phyloP scores from a whole-genome alignment of 164 flowering plant species.

The Echeveria elegans region DNA sequence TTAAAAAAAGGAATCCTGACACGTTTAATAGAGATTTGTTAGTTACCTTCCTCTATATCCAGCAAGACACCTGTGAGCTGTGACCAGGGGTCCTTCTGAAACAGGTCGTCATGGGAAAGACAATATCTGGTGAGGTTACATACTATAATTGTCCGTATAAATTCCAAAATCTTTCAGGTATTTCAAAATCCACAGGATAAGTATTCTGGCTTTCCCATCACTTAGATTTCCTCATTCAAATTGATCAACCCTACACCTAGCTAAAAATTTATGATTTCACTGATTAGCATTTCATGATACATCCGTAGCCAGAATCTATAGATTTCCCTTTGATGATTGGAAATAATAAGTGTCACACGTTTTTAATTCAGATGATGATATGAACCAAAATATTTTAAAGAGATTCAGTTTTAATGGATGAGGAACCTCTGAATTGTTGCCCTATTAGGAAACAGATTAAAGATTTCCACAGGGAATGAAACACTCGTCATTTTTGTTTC shows the following conservation, averaged over 20 bases:
- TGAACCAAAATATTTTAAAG: neutral
- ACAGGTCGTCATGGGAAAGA: neutral
- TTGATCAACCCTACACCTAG: neutral
- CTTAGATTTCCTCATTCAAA: neutral
- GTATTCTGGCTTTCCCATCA: neutral
- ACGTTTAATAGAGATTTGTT: neutral
- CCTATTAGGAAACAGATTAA: neutral
- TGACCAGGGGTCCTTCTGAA: neutral
- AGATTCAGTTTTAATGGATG: neutral
- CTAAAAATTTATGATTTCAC: neutral
- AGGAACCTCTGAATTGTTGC: neutral
- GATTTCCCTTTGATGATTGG: neutral
- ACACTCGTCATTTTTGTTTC: neutral
- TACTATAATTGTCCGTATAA: neutral
- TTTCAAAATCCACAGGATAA: neutral
- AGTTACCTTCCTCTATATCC: neutral
- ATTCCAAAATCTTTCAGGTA: neutral
- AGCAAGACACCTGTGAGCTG: neutral
- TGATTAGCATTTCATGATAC: neutral
- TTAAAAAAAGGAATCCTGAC: neutral
- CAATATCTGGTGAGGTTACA: neutral
- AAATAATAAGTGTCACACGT: neutral
- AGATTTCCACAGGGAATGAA: neutral
- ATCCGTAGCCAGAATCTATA: neutral
- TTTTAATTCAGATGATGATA: neutral